Evolutionary conservation across 768 basidiomycete genomes (phyloP).

Genomic region (Termitomyces sp.): DNA sequence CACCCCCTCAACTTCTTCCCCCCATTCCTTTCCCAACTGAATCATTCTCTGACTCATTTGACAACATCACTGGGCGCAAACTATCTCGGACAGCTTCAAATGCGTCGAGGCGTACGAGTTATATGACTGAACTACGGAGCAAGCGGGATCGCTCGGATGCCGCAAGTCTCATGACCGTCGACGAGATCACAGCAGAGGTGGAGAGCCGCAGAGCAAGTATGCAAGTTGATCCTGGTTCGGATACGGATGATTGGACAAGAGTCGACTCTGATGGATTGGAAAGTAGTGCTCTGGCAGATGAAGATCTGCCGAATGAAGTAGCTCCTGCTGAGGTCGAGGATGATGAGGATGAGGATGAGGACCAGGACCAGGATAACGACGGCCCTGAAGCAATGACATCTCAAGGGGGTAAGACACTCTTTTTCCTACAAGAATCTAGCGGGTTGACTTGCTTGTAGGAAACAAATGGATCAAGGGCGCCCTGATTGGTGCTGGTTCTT

Average conservation of each 20-base stretch:
- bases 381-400: constrained; percentile 48
- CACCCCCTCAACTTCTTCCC: constrained; percentile 62
- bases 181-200: constrained; percentile 96
- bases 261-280: constrained; percentile 51
- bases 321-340: constrained; percentile 41
- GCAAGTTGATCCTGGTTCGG: constrained; percentile 37
- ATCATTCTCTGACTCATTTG: constrained; percentile 77
- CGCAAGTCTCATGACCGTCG: constrained; percentile 90
- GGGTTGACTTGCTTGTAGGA: constrained; percentile 34
- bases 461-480: constrained; percentile 98
- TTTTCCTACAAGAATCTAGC: background rate
- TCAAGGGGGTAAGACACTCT: constrained; percentile 42
- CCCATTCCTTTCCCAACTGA: constrained; percentile 78
- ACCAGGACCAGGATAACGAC: constrained; percentile 46
- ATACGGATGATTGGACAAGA: constrained; percentile 71
- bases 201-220: constrained; percentile 65
- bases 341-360: constrained; percentile 41
- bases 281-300: constrained; percentile 33
- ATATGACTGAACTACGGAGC: constrained; percentile 76
- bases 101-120: constrained; percentile 69
- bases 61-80: constrained; percentile 40
- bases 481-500: constrained; percentile 91
- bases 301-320: constrained; percentile 43
- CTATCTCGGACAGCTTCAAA: constrained; percentile 45
- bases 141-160: constrained; percentile 86